Evolutionary conservation across 2,329 filamentous ascomycete species (phyloP).

Genomic region (Penicillium crustosum): DNA sequence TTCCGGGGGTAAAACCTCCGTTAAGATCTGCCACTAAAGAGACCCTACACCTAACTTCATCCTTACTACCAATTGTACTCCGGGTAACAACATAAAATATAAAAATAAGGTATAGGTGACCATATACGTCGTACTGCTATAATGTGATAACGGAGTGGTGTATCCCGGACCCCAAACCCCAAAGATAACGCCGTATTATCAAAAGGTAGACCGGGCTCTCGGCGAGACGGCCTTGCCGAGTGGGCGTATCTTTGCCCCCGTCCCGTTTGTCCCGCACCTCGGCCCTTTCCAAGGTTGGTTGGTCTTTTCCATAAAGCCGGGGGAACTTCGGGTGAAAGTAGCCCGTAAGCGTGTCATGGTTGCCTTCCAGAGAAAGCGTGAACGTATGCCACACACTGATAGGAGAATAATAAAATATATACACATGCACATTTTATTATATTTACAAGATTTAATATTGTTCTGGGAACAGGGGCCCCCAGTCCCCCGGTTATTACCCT

Average conservation of each 20-base stretch:
- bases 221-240: conserved; percentile 14
- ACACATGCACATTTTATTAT: background rate
- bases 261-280: conserved; percentile 1
- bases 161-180: background rate
- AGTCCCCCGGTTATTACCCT: conserved; percentile 2
- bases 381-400: background rate
- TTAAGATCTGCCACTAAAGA: conserved; percentile 25
- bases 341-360: background rate
- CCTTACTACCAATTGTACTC: background rate
- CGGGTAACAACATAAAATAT: background rate
- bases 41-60: conserved; percentile 5
- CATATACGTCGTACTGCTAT: background rate
- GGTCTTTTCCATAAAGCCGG: background rate
- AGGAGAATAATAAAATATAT: background rate
- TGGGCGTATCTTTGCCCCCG: conserved; percentile 21
- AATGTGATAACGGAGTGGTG: background rate
- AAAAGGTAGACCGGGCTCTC: conserved; percentile 4
- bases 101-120: too few species aligned
- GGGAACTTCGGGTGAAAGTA: background rate
- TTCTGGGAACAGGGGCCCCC: background rate
- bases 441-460: background rate
- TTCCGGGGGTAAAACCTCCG: background rate
- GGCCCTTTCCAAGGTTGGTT: conserved; percentile 1
- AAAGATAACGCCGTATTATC: conserved; percentile 3
- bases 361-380: background rate